Percentiles rank a stretch among this genome's conserved stretches.
Evolutionary conservation across 331 rosid species (phyloP).

Genomic region (Rosa hybrid): DNA sequence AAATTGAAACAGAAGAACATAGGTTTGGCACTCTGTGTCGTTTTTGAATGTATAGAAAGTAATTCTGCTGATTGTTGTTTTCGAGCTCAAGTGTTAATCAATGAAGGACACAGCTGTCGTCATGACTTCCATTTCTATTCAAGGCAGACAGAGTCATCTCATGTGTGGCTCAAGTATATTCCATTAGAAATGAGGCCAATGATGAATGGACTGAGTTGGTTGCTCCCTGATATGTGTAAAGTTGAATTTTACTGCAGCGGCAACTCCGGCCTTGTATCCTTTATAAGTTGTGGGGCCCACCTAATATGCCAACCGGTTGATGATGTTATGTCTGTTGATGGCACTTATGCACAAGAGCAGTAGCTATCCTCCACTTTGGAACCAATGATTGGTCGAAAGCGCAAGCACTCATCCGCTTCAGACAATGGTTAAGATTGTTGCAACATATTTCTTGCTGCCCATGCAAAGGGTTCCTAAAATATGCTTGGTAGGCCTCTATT

Average conservation of each 20-base stretch:
- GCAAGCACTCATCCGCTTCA: not conserved
- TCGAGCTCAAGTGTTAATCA: not conserved
- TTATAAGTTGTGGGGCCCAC: not conserved
- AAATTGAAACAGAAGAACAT: not conserved
- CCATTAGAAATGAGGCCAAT: not conserved
- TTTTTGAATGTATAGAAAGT: not conserved
- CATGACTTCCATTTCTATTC: not conserved
- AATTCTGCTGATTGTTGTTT: not conserved
- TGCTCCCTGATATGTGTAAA: not conserved
- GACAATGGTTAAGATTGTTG: not conserved
- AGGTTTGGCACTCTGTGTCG: not conserved
- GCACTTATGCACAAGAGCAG: not conserved
- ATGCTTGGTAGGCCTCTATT: not conserved
- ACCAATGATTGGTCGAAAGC: not conserved
- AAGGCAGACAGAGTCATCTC: not conserved
- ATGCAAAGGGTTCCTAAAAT: not conserved
- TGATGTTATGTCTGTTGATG: not conserved
- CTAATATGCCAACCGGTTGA: not conserved
- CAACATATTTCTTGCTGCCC: not conserved
- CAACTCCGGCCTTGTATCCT: not conserved
- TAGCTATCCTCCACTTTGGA: not conserved
- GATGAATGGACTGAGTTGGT: not conserved
- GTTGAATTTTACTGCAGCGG: not conserved
- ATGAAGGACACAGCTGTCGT: not conserved
- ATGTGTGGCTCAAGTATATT: not conserved